Conservation (phyloP, 2,329 filamentous ascomycete species). For the Mycocentrospora acerina region DNA sequence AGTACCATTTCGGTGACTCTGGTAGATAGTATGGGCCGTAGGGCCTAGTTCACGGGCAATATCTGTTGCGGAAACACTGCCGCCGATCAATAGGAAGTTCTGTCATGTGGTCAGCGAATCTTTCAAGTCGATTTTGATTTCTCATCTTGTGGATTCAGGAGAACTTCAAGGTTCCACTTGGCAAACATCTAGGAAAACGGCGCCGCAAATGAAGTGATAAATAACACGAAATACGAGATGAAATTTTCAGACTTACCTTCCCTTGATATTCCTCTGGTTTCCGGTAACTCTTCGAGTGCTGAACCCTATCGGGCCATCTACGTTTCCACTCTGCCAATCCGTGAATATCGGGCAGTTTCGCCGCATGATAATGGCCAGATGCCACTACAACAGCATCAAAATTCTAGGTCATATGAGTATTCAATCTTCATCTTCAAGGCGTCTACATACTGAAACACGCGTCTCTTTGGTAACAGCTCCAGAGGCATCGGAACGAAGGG, state of each 20-base stretch:
- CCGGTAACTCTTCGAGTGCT: constrained; percentile 56
- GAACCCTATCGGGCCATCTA: constrained; percentile 47
- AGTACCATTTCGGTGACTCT: constrained; percentile 60
- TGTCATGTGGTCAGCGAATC: constrained; percentile 15
- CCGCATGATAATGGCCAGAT: constrained; percentile 57
- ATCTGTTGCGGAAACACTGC: constrained; percentile 57
- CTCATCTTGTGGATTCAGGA: background rate
- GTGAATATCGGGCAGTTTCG: constrained; percentile 52
- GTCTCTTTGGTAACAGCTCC: constrained; percentile 9
- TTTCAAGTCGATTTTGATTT: background rate
- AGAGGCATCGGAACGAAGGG: constrained; percentile 31
- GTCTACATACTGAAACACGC: constrained; percentile 4
- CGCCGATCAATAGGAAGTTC: constrained; percentile 59
- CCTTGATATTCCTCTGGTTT: constrained; percentile 51
- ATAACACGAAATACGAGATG: no score
- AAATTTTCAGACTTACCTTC: constrained; percentile 47
- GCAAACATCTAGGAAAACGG: no score
- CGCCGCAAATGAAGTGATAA: no score
- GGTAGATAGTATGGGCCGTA: constrained; percentile 50
- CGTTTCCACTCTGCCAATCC: constrained; percentile 51
- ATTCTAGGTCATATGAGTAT: constrained; percentile 19
- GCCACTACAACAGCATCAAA: constrained; percentile 58
- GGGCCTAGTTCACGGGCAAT: constrained; percentile 56
- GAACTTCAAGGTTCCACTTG: no score
- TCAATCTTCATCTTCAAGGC: accelerated